These are phyloP conservation scores for Cylindrotheca closterium DNA, from an alignment of 108 stramenopile species.

Conservation along the genomic window DNA sequence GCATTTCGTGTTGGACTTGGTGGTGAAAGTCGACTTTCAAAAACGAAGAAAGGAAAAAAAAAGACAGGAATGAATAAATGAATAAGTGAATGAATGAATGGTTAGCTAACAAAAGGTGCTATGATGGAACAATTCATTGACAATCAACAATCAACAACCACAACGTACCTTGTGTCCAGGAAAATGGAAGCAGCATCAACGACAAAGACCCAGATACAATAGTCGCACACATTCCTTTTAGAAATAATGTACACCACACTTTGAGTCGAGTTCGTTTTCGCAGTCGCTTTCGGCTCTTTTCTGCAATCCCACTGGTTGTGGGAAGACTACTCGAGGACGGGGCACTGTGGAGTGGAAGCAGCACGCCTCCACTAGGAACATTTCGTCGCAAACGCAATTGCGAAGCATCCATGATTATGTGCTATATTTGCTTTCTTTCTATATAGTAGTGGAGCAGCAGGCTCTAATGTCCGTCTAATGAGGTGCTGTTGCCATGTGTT, in stretches of 20 bases:
- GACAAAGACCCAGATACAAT: slow-evolving; percentile 21
- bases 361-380: not conserved
- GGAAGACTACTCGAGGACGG: not conserved
- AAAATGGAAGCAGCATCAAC: slow-evolving; percentile 23
- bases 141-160: no score
- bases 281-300: slow-evolving; percentile 3
- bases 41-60: not conserved
- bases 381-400: slow-evolving; percentile 24
- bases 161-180: slow-evolving; percentile 30
- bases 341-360: not conserved
- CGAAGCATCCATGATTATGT: slow-evolving; percentile 27
- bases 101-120: not conserved
- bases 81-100: no score
- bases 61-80: no score
- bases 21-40: slow-evolving; percentile 39
- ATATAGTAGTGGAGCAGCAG: no score
- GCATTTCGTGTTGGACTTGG: slow-evolving; percentile 21
- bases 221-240: slow-evolving; percentile 16
- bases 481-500: no score
- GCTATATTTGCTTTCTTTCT: no score
- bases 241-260: not conserved
- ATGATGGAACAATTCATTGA: not conserved
- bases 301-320: not conserved
- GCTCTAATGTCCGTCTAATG: no score
- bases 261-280: slow-evolving; percentile 9